Conservation (phyloP, 177 flowering plant species). For the Viscum album region DNA sequence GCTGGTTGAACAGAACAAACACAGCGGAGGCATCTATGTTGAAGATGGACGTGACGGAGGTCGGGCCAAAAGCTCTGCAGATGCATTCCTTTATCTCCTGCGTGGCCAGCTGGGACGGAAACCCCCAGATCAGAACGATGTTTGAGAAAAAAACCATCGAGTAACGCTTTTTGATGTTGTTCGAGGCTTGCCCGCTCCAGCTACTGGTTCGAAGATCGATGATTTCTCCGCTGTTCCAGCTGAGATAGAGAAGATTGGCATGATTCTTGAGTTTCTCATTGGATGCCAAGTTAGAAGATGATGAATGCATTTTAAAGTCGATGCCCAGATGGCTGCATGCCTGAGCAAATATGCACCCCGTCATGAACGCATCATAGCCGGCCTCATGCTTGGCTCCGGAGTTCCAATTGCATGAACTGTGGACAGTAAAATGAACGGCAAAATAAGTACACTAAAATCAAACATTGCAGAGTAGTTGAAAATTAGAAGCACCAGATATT, state of each 20-base stretch:
- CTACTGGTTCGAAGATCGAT: conserved; percentile 53
- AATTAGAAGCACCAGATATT: not conserved
- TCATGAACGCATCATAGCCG: conserved; percentile 98
- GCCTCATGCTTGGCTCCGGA: conserved; percentile 94
- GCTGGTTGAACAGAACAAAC: conserved; percentile 58
- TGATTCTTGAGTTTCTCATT: conserved; percentile 47
- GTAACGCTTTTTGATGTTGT: conserved; percentile 17
- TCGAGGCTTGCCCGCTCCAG: conserved; percentile 15
- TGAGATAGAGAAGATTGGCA: conserved; percentile 59
- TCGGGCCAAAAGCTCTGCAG: conserved; percentile 45
- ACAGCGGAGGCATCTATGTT: conserved; percentile 68
- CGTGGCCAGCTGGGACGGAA: conserved; percentile 43
- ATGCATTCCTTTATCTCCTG: conserved; percentile 42
- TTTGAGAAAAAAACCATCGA: conserved; percentile 35
- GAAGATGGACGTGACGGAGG: conserved; percentile 43
- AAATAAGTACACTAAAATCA: no score
- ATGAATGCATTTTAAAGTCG: conserved; percentile 29
- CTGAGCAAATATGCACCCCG: conserved; percentile 88
- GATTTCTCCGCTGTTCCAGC: conserved; percentile 56
- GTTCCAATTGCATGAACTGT: conserved; percentile 77
- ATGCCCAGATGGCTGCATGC: conserved; percentile 57
- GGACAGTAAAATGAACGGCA: conserved; percentile 4
- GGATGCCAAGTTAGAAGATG: conserved; percentile 22
- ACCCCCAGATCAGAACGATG: conserved; percentile 65
- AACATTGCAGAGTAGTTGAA: not conserved